phyloP scores from a whole-genome alignment of 495 filamentous ascomycete species.

The Neurospora africana region DNA sequence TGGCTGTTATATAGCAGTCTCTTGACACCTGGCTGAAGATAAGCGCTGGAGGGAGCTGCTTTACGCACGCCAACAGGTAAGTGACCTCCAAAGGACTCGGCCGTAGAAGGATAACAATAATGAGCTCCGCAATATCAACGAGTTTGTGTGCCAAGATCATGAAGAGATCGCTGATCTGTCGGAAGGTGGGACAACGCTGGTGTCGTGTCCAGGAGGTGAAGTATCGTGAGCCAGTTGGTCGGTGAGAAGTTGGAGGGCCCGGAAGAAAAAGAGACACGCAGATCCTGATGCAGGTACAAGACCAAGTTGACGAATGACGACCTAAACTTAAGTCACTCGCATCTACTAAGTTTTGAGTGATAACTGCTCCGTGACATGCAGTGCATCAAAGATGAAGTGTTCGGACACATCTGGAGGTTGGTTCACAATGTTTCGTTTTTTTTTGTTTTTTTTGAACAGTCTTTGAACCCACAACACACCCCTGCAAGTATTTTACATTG shows the following conservation, averaged over 20 bases:
- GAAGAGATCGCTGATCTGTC: background rate
- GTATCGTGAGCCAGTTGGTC: background rate
- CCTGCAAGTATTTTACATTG: background rate
- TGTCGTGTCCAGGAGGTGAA: background rate
- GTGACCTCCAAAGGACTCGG: background rate
- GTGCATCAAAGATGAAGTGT: no score
- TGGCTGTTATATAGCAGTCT: background rate
- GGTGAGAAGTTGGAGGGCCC: background rate
- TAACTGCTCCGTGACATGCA: no score
- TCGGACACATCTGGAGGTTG: background rate
- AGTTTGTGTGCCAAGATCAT: background rate
- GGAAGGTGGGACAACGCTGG: background rate
- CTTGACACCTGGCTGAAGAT: background rate
- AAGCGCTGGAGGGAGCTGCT: background rate
- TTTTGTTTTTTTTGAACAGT: background rate
- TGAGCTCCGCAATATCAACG: background rate
- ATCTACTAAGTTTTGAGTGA: no score
- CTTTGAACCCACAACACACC: background rate
- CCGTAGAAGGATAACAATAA: background rate
- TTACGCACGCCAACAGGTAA: background rate
- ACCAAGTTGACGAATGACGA: background rate
- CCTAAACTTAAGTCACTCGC: no score
- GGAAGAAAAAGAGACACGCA: background rate
- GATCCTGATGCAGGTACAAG: background rate
- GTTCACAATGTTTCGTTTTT: background rate